Percentiles rank a stretch among this genome's conserved stretches.
Evolutionary conservation across 768 basidiomycete species (phyloP).

Genomic region (Calocera viscosa): DNA sequence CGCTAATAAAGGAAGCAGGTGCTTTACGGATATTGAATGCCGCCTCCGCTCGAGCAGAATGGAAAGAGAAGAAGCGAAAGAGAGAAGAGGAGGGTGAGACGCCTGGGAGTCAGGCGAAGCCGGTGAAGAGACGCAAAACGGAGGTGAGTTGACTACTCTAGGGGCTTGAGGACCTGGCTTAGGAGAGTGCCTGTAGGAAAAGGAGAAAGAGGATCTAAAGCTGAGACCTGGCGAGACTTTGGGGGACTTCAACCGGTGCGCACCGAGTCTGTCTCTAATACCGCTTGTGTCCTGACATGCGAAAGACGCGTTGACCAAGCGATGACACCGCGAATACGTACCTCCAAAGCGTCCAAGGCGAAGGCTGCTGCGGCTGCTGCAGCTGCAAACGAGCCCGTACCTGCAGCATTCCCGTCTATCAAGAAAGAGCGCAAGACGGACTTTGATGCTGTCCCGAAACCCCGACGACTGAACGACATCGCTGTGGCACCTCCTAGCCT

Average conservation of each 20-base stretch:
- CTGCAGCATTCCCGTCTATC: background rate
- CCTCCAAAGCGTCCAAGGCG: constrained; percentile 11
- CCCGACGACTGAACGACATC: constrained; percentile 54
- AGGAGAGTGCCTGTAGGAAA: background rate
- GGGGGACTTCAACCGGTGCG: constrained; percentile 62
- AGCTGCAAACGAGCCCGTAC: constrained; percentile 33
- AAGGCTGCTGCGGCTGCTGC: constrained; percentile 21
- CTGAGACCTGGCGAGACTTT: constrained; percentile 49
- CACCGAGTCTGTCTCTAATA: constrained; percentile 8
- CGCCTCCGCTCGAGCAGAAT: background rate
- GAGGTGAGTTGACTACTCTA: background rate
- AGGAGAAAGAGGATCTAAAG: background rate
- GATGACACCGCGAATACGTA: constrained; percentile 18
- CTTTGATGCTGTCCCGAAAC: constrained; percentile 30
- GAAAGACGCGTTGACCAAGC: constrained; percentile 52
- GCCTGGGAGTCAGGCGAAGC: background rate
- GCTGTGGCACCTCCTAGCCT: constrained; percentile 55
- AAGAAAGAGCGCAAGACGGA: constrained; percentile 10
- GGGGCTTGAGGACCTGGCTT: background rate
- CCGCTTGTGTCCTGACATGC: background rate
- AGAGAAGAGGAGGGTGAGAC: background rate
- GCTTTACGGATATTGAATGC: background rate
- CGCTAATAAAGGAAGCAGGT: background rate
- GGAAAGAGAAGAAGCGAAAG: background rate
- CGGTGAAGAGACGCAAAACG: background rate